A percentile compares a stretch with the other conserved stretches of the same genome.
Evolutionary conservation across 108 stramenopile species (phyloP).

Genomic region (Nannochloropsis salina): DNA sequence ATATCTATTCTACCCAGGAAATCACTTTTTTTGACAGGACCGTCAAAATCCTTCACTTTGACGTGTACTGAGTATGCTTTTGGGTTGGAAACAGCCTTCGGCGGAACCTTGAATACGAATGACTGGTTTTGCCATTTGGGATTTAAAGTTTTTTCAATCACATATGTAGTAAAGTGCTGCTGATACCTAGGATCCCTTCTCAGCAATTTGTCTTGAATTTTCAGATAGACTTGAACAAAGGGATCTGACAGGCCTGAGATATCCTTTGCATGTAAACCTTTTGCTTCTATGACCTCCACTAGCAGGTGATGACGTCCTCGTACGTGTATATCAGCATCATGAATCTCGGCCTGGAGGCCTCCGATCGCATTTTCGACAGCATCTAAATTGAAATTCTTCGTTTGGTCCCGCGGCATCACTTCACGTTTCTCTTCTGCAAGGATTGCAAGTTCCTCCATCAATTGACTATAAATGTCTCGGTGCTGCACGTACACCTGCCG

Average conservation of each 20-base stretch:
- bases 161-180: conserved; percentile 32
- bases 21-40: not conserved
- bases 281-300: conserved; percentile 37
- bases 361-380: conserved; percentile 29
- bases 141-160: conserved; percentile 39
- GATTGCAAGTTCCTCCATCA: not conserved
- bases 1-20: not conserved
- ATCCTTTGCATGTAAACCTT: conserved; percentile 35
- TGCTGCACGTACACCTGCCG: conserved; percentile 3
- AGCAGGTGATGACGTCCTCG: not conserved
- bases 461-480: conserved; percentile 1
- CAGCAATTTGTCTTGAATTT: not conserved
- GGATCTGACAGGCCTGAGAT: conserved; percentile 41
- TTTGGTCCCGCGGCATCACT: not conserved
- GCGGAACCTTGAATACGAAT: conserved; percentile 41
- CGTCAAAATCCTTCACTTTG: conserved; percentile 15
- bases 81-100: not conserved
- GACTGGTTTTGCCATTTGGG: conserved; percentile 46
- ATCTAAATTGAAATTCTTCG: conserved; percentile 26
- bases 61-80: not conserved
- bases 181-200: conserved; percentile 12
- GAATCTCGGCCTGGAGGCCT: not conserved
- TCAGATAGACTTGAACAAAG: conserved; percentile 41
- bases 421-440: not conserved
- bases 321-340: not conserved